phyloP scores from a whole-genome alignment of 306 rosid genomes.

The Mucuna pruriens region DNA sequence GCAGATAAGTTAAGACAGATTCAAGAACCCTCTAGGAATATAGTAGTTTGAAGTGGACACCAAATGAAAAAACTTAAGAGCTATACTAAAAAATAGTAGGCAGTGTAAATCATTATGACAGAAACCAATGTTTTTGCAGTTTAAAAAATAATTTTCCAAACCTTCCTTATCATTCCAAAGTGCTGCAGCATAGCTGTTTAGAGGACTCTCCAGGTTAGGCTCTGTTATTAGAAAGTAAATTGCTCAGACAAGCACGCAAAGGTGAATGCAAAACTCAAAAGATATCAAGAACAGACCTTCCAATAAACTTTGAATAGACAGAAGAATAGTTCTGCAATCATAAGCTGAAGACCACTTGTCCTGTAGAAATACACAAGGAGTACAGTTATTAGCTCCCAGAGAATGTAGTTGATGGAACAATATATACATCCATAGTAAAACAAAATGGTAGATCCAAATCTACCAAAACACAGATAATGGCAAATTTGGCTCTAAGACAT shows the following conservation, averaged over 20 bases:
- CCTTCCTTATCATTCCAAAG: constrained; percentile 92
- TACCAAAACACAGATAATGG: not conserved
- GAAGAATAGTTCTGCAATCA: constrained; percentile 95
- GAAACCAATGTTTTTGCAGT: not conserved
- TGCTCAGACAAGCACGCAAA: constrained; percentile 42
- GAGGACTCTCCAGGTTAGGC: constrained; percentile 95
- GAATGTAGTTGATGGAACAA: not conserved
- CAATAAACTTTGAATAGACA: constrained; percentile 91
- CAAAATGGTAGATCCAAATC: constrained; percentile 27
- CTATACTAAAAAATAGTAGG: constrained; percentile 13
- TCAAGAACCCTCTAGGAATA: not conserved
- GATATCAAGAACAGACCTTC: constrained; percentile 67
- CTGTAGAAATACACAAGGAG: constrained; percentile 43
- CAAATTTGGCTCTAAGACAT: not conserved
- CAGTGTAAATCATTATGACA: constrained; percentile 5
- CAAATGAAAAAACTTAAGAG: constrained; percentile 1
- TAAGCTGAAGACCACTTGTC: constrained; percentile 99
- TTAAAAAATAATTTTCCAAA: constrained; percentile 37
- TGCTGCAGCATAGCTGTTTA: constrained; percentile 90
- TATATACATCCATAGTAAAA: constrained; percentile 6
- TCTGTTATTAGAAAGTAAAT: constrained; percentile 59
- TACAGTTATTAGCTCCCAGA: constrained; percentile 25
- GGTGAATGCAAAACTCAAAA: constrained; percentile 25
- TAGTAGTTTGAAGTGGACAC: not conserved
- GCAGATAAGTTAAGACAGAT: not conserved